Evolutionary conservation across 2,329 filamentous ascomycete species (phyloP), one percentile per base, ranked within the genome.

Genomic region (Orbilia oligospora): DNA sequence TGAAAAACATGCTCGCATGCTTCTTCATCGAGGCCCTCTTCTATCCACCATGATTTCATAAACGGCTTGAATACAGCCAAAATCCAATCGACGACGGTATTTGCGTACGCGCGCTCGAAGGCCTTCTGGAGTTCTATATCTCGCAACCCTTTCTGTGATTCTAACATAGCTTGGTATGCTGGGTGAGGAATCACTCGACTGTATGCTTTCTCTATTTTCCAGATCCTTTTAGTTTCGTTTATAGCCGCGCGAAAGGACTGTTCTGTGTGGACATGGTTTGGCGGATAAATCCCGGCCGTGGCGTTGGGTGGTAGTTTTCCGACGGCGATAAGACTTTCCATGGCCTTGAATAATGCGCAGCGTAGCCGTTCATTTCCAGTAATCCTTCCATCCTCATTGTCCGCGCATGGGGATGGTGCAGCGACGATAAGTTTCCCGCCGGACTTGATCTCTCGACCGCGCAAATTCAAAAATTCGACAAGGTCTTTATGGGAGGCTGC

Each of bases 391-490:
- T 64, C 56, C 12, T 10, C 38, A 36, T 76, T 27, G 24, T 76
- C 71, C 5, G 46, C 46, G 20, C 22, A 56, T 41, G 70, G 70
- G 5, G 61, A 61, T 12, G 70, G 71, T 5, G 46, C 53, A 24
- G 56, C 71, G 30, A 76, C 30, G n/a, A 73, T 61, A 3, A 73
- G 53, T 38, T 68, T 76, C 8, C 71, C 71, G 20, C 71, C 64
- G 2, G 51, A 27, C 33, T 76, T 76, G 1, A 76, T 16, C 48
- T 76, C 64, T 5, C 16, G 20, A 22, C 64, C 55, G 10, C 71
- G 71, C 22, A 76, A 44, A 6, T 16, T 69, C 0, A 76, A 46
- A 27, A 76, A 76, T 12, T 53, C 51, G 14, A 69, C n/a, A 6
- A 76, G 36, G n/a, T 76, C 55, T 20, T 41, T 64, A 12, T 76